These are phyloP conservation scores for Platanthera guangdongensis DNA, from an alignment of 106 monocot genomes.

Conservation along the genomic window DNA sequence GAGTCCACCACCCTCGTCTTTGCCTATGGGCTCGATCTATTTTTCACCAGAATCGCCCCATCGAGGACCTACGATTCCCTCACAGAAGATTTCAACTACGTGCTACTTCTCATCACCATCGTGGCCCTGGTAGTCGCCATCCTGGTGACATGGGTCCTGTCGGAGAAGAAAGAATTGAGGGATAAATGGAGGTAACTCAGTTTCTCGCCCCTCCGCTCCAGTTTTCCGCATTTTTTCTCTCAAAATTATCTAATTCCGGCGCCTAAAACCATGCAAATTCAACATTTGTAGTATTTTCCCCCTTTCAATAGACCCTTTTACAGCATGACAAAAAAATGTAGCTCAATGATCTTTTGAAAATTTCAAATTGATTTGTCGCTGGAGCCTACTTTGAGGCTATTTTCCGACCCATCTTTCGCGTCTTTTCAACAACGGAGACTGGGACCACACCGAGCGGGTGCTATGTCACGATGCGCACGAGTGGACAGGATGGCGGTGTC, in stretches of 20 bases:
- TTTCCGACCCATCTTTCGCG: not conserved
- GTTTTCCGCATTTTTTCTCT: not conserved
- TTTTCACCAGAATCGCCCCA: conserved; percentile 88
- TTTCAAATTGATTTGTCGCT: not conserved
- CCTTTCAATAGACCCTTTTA: not conserved
- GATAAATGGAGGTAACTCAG: conserved; percentile 78
- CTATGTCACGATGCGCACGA: no score
- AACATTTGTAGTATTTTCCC: not conserved
- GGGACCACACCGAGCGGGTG: no score
- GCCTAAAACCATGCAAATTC: not conserved
- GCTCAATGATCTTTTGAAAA: not conserved
- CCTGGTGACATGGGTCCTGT: conserved; percentile 69
- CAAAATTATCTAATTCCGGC: not conserved
- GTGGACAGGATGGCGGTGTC: not conserved
- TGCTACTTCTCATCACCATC: conserved; percentile 85
- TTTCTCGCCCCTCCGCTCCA: not conserved
- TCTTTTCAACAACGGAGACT: no score
- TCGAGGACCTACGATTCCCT: conserved; percentile 94
- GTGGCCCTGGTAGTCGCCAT: conserved; percentile 71
- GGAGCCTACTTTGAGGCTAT: not conserved
- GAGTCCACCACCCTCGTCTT: conserved; percentile 90
- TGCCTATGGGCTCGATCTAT: conserved; percentile 86
- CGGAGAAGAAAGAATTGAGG: conserved; percentile 78
- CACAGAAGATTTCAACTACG: conserved; percentile 96
- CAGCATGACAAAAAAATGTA: not conserved